These are phyloP conservation scores for Acacia pycnantha DNA, from an alignment of 331 rosid species.

Conservation along the genomic window DNA sequence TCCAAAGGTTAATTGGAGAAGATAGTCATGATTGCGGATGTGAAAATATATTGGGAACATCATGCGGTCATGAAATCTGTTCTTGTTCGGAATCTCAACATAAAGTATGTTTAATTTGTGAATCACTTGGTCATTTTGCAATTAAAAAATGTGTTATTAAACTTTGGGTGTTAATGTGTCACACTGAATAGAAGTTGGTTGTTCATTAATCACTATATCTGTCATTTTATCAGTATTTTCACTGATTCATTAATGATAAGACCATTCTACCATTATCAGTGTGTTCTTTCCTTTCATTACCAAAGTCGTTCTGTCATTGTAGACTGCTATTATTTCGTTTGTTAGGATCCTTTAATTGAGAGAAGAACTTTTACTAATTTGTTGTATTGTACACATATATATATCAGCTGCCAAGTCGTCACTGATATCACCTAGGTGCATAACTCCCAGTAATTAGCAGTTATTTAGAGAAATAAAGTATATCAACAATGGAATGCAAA, in stretches of 20 bases:
- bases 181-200: constrained; percentile 6
- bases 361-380: constrained; percentile 24
- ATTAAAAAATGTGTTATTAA: background rate
- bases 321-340: constrained; percentile 22
- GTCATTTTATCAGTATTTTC: background rate
- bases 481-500: constrained; percentile 51
- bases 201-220: constrained; percentile 19
- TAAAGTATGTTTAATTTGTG: constrained; percentile 8
- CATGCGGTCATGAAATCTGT: constrained; percentile 5
- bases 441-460: constrained; percentile 12
- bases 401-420: constrained; percentile 17
- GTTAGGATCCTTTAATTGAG: constrained; percentile 24
- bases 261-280: background rate
- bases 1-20: too few relatives aligned
- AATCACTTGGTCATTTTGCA: constrained; percentile 14
- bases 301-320: constrained; percentile 34
- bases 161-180: constrained; percentile 25
- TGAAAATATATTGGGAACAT: background rate
- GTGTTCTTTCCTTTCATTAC: constrained; percentile 27
- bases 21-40: too few relatives aligned
- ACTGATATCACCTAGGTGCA: constrained; percentile 13
- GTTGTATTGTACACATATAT: constrained; percentile 14
- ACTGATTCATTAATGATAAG: background rate
- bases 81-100: constrained; percentile 29
- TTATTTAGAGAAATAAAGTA: constrained; percentile 17